These are phyloP conservation scores for Amesomyces nigricolor DNA, from an alignment of 2,329 filamentous ascomycete genomes.

Conservation along the genomic window DNA sequence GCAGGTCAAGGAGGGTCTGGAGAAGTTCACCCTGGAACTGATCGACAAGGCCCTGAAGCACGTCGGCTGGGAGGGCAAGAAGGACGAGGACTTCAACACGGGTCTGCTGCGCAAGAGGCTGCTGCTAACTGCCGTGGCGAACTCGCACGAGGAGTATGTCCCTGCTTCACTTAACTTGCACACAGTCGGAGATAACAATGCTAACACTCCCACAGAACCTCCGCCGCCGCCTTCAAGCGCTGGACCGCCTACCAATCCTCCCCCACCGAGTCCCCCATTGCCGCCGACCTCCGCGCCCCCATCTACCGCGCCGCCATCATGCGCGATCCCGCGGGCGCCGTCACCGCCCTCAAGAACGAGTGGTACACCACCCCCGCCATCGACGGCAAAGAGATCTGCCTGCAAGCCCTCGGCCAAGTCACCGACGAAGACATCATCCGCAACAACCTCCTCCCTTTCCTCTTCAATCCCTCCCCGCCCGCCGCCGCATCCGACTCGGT, in stretches of 20 bases:
- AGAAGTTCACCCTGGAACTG: slow-evolving; percentile 73
- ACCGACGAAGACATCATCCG: slow-evolving; percentile 63
- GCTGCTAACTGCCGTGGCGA: slow-evolving; percentile 66
- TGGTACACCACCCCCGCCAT: slow-evolving; percentile 77
- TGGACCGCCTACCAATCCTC: slow-evolving; percentile 77
- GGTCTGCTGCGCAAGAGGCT: slow-evolving; percentile 79
- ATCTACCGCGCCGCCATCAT: slow-evolving; percentile 76
- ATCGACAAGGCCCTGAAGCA: slow-evolving; percentile 68
- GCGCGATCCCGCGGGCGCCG: slow-evolving; percentile 60
- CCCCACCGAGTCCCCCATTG: slow-evolving; percentile 61
- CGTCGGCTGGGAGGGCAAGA: slow-evolving; percentile 79
- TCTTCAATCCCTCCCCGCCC: slow-evolving; percentile 61
- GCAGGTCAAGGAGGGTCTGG: slow-evolving; percentile 64
- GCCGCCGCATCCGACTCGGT: slow-evolving; percentile 55
- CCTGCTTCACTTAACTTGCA: not conserved
- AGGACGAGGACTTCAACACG: slow-evolving; percentile 73
- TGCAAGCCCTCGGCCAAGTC: slow-evolving; percentile 64
- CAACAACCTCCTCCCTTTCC: slow-evolving; percentile 64
- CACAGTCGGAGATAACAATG: slow-evolving; percentile 7
- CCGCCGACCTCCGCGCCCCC: slow-evolving; percentile 73
- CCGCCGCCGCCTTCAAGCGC: slow-evolving; percentile 67
- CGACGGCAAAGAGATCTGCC: slow-evolving; percentile 83
- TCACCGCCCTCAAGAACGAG: slow-evolving; percentile 75
- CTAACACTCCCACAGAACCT: slow-evolving; percentile 45
- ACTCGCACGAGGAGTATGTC: slow-evolving; percentile 67